Evolutionary conservation across 2,329 filamentous ascomycete genomes (phyloP).

Genomic region (Chrysosporium keratinophilum): DNA sequence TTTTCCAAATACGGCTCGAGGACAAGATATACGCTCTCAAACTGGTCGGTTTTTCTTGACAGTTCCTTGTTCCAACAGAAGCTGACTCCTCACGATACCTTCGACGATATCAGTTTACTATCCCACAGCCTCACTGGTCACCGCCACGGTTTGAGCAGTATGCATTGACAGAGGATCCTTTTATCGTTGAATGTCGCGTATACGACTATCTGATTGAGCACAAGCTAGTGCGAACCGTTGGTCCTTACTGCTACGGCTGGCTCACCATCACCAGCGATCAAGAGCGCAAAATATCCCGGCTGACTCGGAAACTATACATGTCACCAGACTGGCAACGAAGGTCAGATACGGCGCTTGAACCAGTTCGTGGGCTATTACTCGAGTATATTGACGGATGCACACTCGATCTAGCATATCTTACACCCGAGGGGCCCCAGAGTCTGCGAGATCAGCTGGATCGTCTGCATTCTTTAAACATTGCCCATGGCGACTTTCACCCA

Average conservation of each 20-base stretch:
- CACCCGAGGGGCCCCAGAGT: background rate
- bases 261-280: conserved; percentile 6
- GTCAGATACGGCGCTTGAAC: conserved; percentile 4
- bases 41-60: too few relatives aligned
- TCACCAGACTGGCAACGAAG: conserved; percentile 6
- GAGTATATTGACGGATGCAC: conserved; percentile 10
- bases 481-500: conserved; percentile 4
- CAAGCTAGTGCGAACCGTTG: conserved; percentile 9
- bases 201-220: conserved; percentile 12
- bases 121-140: conserved; percentile 2
- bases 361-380: conserved; percentile 9
- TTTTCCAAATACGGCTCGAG: too few relatives aligned
- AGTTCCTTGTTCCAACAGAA: too few relatives aligned
- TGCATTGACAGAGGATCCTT: conserved; percentile 11
- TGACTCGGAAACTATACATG: background rate
- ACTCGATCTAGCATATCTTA: background rate
- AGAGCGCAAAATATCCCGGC: background rate
- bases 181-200: conserved; percentile 14
- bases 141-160: conserved; percentile 8
- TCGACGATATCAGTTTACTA: too few relatives aligned
- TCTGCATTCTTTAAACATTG: conserved; percentile 11
- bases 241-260: conserved; percentile 11
- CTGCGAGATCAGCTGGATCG: conserved; percentile 7
- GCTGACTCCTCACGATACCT: too few relatives aligned
- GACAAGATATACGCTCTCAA: too few relatives aligned